Evolutionary conservation across 768 basidiomycete species (phyloP), one percentile per base, ranked within the genome.

Genomic region (Mrakia frigida): DNA sequence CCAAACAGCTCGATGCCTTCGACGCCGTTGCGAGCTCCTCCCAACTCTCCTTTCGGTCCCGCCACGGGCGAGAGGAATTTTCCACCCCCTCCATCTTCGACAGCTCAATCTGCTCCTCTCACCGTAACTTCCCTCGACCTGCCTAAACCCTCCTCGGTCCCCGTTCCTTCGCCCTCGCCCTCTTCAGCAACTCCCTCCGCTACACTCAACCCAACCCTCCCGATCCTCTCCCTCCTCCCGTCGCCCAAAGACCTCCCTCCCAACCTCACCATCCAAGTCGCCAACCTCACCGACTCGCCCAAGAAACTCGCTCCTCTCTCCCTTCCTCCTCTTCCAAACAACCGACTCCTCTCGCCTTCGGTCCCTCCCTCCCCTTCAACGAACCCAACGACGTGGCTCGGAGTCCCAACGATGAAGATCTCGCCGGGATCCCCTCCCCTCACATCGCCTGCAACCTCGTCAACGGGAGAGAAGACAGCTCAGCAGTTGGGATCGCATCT

Each of bases 11-110:
- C 71, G 71, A 59, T 56, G 37, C 35, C 52, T 7, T 39, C 52
- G 2, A 72, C 71, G 53, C 71, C 37, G 33, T n/a, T 56, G 21
- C 53, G 70, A 28, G 65, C 65, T 41, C 65, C 65, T 37, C 35
- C 65, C 35, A 68, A 68, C 65, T 68, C 65, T 6, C 65, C 65
- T 23, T 68, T 68, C 23, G 65, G 65, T n/a, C 65, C 65, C 2
- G 35, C 65, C 21, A 68, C 65, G 6, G 37, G 37, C 37, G 37
- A 37, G 11, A 16, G 37, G 9, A 25, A 5, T 3, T 68, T 23
- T 18, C 13, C 72, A 3, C 35, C 59, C 23, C 39, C 72, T 43
- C 71, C 71, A 10, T 5, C 35, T 2, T 56, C 70, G 31, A 72
- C 70, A 16, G 39, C 70, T 39, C 33, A 53, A 18, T 56, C 56